Percentiles rank a stretch among this genome's conserved stretches.
Conservation (phyloP, 768 basidiomycete genomes). For the Omphalotus guepiniiformis region DNA sequence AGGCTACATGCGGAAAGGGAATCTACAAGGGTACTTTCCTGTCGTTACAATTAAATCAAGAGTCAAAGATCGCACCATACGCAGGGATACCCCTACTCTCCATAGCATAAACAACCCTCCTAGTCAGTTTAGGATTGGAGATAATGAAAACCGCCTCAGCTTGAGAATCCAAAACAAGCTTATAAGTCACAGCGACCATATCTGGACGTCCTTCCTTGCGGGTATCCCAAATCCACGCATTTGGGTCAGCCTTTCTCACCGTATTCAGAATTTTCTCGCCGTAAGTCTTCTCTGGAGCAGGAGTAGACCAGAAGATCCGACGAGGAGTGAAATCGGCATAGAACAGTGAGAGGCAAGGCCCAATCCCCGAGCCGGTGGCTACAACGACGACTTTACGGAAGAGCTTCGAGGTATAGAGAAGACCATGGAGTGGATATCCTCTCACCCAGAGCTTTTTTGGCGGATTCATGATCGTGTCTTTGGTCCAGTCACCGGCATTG, state of each 20-base stretch:
- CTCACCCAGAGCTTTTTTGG: constrained; percentile 52
- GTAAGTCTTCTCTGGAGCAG: constrained; percentile 35
- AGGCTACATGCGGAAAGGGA: too few relatives aligned
- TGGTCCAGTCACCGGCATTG: constrained; percentile 56
- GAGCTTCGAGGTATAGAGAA: constrained; percentile 43
- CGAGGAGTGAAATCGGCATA: constrained; percentile 32
- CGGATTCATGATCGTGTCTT: constrained; percentile 41
- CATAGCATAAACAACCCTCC: constrained; percentile 15
- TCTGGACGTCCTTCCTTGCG: constrained; percentile 13
- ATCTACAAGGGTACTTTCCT: too few relatives aligned
- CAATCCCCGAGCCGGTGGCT: constrained; percentile 53
- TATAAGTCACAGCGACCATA: constrained; percentile 12
- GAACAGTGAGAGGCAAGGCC: constrained; percentile 36
- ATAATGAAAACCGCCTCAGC: constrained; percentile 16
- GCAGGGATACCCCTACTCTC: constrained; percentile 15
- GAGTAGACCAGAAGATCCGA: constrained; percentile 39
- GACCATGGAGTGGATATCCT: constrained; percentile 46
- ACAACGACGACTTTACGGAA: constrained; percentile 51
- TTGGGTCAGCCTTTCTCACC: constrained; percentile 33
- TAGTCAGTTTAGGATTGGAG: constrained; percentile 13
- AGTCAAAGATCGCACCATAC: constrained; percentile 16
- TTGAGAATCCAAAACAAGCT: constrained; percentile 6
- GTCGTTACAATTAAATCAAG: constrained; percentile 5
- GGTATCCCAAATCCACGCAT: constrained; percentile 30
- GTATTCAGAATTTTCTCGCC: constrained; percentile 35